Evolutionary conservation across 2,329 filamentous ascomycete species (phyloP).

Genomic region (Lasiodiplodia sp.): DNA sequence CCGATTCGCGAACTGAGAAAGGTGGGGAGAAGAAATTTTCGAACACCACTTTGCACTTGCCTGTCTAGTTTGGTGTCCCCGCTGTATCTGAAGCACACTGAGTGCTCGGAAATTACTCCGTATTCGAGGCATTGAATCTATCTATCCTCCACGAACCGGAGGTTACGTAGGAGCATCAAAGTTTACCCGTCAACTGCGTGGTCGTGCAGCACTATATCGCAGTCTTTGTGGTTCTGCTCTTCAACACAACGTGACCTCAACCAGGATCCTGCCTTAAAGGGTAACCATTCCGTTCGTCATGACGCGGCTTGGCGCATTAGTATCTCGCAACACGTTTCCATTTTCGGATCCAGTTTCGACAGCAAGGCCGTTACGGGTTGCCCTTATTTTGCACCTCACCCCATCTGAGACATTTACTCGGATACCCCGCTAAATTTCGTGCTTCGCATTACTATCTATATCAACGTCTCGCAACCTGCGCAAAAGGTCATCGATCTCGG

Average conservation of each 20-base stretch:
- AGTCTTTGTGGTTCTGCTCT: background rate
- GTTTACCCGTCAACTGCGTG: background rate
- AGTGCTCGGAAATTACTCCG: background rate
- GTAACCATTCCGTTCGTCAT: background rate
- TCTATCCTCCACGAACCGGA: background rate
- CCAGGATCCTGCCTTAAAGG: slow-evolving; percentile 15
- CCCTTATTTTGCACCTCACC: slow-evolving; percentile 8
- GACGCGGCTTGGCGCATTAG: slow-evolving; percentile 15
- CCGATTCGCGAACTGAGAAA: slow-evolving; percentile 7
- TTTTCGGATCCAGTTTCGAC: background rate
- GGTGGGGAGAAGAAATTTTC: slow-evolving; percentile 11
- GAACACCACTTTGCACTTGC: slow-evolving; percentile 4
- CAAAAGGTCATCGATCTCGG: slow-evolving; percentile 1
- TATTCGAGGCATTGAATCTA: slow-evolving; percentile 1
- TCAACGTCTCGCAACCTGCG: background rate
- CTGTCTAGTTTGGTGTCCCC: background rate
- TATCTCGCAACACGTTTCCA: slow-evolving; percentile 16
- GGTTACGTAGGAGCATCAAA: background rate
- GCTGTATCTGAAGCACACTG: background rate
- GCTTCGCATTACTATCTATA: slow-evolving; percentile 1
- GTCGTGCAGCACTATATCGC: background rate
- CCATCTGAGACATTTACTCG: slow-evolving; percentile 2
- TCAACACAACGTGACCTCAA: slow-evolving; percentile 5
- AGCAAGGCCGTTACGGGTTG: background rate
- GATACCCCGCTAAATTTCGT: background rate